These are phyloP conservation scores for Jaltomata sinuosa DNA, from an alignment of 257 asterid genomes.

Conservation along the genomic window DNA sequence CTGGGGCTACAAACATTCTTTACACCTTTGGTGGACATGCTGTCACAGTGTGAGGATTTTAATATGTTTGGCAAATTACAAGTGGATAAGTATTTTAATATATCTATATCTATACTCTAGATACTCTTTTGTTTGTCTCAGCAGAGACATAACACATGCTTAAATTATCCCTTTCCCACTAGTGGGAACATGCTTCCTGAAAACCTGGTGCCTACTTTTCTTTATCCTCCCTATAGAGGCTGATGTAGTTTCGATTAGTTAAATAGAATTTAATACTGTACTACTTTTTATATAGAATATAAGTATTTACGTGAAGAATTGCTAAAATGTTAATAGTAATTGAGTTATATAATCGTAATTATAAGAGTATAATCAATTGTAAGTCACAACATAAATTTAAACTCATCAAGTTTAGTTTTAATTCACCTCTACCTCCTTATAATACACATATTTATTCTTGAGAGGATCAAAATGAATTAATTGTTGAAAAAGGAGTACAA, in stretches of 20 bases:
- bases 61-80: neutral
- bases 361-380: neutral
- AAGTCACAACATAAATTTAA: neutral
- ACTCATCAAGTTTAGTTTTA: neutral
- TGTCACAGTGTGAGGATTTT: slow-evolving; percentile 66
- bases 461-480: too few relatives aligned
- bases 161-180: slow-evolving; percentile 9
- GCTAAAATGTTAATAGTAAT: too few relatives aligned
- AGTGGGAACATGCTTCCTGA: slow-evolving; percentile 27
- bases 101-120: neutral
- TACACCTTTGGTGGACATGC: slow-evolving; percentile 93
- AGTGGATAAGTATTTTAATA: neutral
- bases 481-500: too few relatives aligned
- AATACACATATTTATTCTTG: too few relatives aligned
- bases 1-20: slow-evolving; percentile 90
- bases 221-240: neutral
- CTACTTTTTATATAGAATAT: too few relatives aligned
- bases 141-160: slow-evolving; percentile 7
- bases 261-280: too few relatives aligned
- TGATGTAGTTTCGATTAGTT: too few relatives aligned
- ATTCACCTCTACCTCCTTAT: neutral
- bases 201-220: slow-evolving; percentile 16
- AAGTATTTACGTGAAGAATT: neutral
- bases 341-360: neutral
- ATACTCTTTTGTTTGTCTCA: neutral